These are phyloP conservation scores for Ilex asprella DNA, from an alignment of 257 asterid genomes.

Conservation along the genomic window DNA sequence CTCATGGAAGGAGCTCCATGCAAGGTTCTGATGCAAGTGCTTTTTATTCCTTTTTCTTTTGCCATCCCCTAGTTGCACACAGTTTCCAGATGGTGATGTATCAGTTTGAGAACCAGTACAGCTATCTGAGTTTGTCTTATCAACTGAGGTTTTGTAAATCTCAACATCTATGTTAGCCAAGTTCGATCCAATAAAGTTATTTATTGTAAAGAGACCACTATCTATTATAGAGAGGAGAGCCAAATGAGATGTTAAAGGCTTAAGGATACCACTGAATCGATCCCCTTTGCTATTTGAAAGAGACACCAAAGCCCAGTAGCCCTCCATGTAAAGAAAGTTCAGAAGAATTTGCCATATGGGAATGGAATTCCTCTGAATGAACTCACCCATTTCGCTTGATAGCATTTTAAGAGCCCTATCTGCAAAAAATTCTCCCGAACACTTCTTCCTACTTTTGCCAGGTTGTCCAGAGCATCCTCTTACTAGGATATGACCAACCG, in stretches of 20 bases:
- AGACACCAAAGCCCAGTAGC: slow-evolving; percentile 59
- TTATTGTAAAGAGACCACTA: slow-evolving; percentile 17
- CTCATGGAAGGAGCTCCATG: slow-evolving; percentile 69
- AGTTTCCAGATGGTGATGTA: slow-evolving; percentile 48
- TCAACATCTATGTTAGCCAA: slow-evolving; percentile 9
- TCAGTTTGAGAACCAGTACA: slow-evolving; percentile 52
- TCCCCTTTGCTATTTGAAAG: slow-evolving; percentile 43
- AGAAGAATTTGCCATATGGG: slow-evolving; percentile 78
- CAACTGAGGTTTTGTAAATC: slow-evolving; percentile 12
- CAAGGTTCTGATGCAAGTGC: slow-evolving; percentile 35
- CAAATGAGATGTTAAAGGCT: slow-evolving; percentile 59
- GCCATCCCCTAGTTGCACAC: slow-evolving; percentile 29
- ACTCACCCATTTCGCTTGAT: slow-evolving; percentile 43
- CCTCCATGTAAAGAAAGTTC: slow-evolving; percentile 55
- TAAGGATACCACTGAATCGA: slow-evolving; percentile 39
- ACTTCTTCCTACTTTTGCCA: slow-evolving; percentile 29
- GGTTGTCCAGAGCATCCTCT: slow-evolving; percentile 36
- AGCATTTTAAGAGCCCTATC: slow-evolving; percentile 59
- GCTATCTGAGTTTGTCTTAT: slow-evolving; percentile 23
- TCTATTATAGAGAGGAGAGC: slow-evolving; percentile 46
- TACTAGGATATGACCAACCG: slow-evolving; percentile 41
- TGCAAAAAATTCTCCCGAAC: slow-evolving; percentile 29
- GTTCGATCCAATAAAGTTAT: slow-evolving; percentile 16
- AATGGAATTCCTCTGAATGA: slow-evolving; percentile 19
- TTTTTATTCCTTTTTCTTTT: slow-evolving; percentile 45